Evolutionary conservation across 306 rosid genomes (phyloP), one percentile per base, ranked within the genome.

Genomic region (Lathyrus oleraceus): DNA sequence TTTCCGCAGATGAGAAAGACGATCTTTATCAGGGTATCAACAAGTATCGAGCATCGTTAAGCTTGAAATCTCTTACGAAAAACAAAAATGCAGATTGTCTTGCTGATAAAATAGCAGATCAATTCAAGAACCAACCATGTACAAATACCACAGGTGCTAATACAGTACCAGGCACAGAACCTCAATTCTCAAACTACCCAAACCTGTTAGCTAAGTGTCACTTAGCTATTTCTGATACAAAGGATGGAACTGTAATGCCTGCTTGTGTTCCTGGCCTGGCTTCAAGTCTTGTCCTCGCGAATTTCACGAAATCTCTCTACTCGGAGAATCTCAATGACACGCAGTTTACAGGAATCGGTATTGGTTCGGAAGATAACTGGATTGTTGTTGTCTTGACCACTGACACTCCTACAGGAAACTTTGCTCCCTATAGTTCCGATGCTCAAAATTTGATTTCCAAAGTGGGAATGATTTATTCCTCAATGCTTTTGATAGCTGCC

Each of bases 101-200:
- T 11, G 98, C 98, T 13, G 84, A 85, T 36, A 48, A 84, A 81
- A 70, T 93, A 16, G 91, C 98, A 45, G 91, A 84, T 30, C 91
- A 93, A 74, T 90, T 93, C 83, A 88, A 88, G 87, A 59, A 78
- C 9, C 87, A 84, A 81, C 88, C 89, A 28, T 90, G 98, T 59
- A 90, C 97, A 67, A 93, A 93, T 83, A 71, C 90, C 52, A 93
- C 96, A 27, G 98, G 98, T 36, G 81, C 98, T 67, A 90, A 90
- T 84, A 90, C 97, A 0, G 88, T 93, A 43, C 87, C 87, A 39
- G 98, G 98, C 71, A 90, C 94, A 1, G 98, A 93, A 68, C 89
- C 98, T 21, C 88, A 83, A 67, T 88, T 93, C 28, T 7, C 93
- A 14, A 73, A 86, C 83, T 93, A 71, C 47, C 96, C 97, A 10